Base-by-base conservation (phyloP, 2,329 filamentous ascomycete species). In the Aspergillus hortae region DNA sequence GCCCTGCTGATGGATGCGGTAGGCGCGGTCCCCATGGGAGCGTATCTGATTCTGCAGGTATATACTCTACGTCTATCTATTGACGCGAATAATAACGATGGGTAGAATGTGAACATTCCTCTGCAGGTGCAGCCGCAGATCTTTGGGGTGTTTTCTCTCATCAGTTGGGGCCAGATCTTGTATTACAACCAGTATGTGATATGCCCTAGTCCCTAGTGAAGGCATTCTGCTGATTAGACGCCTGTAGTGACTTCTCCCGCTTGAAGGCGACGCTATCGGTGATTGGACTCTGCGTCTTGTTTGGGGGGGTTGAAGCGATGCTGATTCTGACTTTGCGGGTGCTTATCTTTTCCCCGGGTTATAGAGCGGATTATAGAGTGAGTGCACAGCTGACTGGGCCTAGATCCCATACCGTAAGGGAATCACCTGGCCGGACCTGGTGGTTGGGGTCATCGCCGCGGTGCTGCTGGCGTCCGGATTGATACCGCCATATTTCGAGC, bases 401-500 rank as follows among this genome's bases (percentile, higher is more conserved):
- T 53, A 82, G 77, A 80, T 79, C 1, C 72, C 82, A 1, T 85
- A 86, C 55, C 65, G 71, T 5, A 69, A 69, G 14, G 83, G 83
- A 0, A 72, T 81, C 15, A 71, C 75, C 32, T 80, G 76, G 63
- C 81, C 83, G 0, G 74, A 82, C 49, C 67, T 80, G 25, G 68
- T 82, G 3, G 74, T 87, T 42, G 84, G 84, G 5, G 74, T 85
- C 21, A 64, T 82, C 25, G 82, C 83, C 1, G 77, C 81, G 2
- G 69, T 85, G 9, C 72, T 86, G 6, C 74, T 87, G 6, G 77
- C 77, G 2, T 63, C 71, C 2, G 84, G 84, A 1, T 67, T 87
- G 10, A 60, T 87, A 4, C 80, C 82, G 2, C 82, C 83, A 0
- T 87, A 85, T 58, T 77, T 77, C 50, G 84, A 87, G 62, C 70